Percentiles rank a stretch among this genome's conserved stretches.
Conservation (phyloP, 2,329 filamentous ascomycete species). For the Alternaria tenuissima region DNA sequence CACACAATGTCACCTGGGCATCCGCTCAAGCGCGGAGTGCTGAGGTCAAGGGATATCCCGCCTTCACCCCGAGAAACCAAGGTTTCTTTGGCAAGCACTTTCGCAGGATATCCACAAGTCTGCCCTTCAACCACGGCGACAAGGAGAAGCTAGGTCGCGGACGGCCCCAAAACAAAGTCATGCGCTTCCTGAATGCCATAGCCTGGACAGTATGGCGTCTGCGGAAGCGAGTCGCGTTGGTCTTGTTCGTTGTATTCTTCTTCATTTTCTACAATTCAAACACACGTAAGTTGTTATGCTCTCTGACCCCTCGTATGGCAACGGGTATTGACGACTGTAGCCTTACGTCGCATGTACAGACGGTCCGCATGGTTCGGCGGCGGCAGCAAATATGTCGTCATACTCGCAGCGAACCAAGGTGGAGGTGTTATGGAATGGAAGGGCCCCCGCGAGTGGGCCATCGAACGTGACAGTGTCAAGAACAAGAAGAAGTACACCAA, state of each 20-base stretch:
- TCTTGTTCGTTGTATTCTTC: constrained; percentile 67
- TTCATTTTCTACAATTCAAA: constrained; percentile 71
- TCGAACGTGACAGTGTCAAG: constrained; percentile 92
- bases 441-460: constrained; percentile 95
- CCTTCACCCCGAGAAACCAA: constrained; percentile 80
- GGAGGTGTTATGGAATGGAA: constrained; percentile 99
- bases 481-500: constrained; percentile 92
- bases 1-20: constrained; percentile 76
- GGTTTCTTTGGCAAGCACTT: constrained; percentile 89
- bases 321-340: constrained; percentile 52
- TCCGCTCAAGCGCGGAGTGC: constrained; percentile 80
- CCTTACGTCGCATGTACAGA: constrained; percentile 69
- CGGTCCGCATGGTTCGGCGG: constrained; percentile 78
- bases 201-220: constrained; percentile 68
- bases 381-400: constrained; percentile 90
- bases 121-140: constrained; percentile 75
- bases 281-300: constrained; percentile 70
- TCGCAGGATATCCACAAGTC: constrained; percentile 77
- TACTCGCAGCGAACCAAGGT: constrained; percentile 91
- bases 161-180: constrained; percentile 50
- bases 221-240: constrained; percentile 69
- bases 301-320: not conserved
- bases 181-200: constrained; percentile 48
- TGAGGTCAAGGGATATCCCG: constrained; percentile 76
- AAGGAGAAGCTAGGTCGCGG: constrained; percentile 78